Percentiles rank a stretch among this genome's conserved stretches.
Evolutionary conservation across 208 protist species (phyloP).

Genomic region (Leptomonas seymouri): DNA sequence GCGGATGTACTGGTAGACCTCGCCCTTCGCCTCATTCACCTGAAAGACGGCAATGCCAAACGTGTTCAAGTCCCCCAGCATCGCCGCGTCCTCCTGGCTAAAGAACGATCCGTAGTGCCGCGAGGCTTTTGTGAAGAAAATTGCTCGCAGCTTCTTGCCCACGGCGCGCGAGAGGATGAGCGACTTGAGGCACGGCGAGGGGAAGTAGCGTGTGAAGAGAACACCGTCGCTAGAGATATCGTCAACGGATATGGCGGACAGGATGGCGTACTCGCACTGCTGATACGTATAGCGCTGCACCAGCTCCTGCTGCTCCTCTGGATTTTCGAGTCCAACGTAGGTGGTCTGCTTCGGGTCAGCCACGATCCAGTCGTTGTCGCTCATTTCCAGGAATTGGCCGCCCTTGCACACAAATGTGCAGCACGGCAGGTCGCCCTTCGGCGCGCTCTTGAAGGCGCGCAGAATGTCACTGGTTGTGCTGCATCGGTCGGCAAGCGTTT

Average conservation of each 20-base stretch:
- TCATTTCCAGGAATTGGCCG: constrained; percentile 89
- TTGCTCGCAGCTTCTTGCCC: constrained; percentile 78
- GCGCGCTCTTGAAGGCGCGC: constrained; percentile 78
- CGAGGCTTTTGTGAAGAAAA: constrained; percentile 88
- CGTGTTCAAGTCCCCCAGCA: constrained; percentile 86
- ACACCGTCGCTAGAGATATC: constrained; percentile 94
- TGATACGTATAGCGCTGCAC: constrained; percentile 83
- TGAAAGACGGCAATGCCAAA: constrained; percentile 91
- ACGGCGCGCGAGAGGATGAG: constrained; percentile 88
- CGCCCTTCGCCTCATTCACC: constrained; percentile 76
- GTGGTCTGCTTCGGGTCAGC: constrained; percentile 65
- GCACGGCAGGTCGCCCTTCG: constrained; percentile 70
- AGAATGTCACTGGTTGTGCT: constrained; percentile 61
- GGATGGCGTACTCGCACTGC: constrained; percentile 90
- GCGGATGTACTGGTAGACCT: constrained; percentile 90
- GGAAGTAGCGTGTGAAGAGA: constrained; percentile 90
- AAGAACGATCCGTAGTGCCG: constrained; percentile 87
- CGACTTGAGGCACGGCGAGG: constrained; percentile 91
- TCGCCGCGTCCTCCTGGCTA: constrained; percentile 87
- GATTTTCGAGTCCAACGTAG: constrained; percentile 74
- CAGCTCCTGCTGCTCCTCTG: constrained; percentile 74
- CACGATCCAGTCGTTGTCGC: constrained; percentile 84
- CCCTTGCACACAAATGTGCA: constrained; percentile 90
- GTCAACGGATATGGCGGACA: constrained; percentile 86
- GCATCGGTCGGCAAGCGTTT: constrained; percentile 78